Evolutionary conservation across 139 green algal species (phyloP).

Genomic region (Deuterostichococcus epilithicus): DNA sequence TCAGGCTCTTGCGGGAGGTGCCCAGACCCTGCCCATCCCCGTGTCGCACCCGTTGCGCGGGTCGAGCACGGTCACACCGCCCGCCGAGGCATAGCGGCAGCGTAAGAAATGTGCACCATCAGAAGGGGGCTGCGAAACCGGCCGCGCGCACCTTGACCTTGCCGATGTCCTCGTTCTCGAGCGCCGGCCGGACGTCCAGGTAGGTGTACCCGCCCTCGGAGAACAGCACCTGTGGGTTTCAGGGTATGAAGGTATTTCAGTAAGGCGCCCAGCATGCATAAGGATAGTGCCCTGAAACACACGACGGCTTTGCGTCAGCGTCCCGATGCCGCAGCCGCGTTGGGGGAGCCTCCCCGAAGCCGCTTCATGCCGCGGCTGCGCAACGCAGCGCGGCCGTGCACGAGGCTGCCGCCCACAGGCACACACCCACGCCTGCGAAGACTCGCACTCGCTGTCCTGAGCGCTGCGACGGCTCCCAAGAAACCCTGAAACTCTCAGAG

Average conservation of each 20-base stretch:
- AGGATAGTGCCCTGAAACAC: not conserved
- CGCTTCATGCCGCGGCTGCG: no score
- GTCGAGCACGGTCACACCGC: no score
- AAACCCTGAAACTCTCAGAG: not conserved
- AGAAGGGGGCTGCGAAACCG: no score
- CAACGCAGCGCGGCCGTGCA: no score
- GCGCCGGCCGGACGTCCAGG: conserved; percentile 67
- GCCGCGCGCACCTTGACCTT: conserved; percentile 45
- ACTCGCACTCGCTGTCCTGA: not conserved
- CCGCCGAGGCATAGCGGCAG: no score
- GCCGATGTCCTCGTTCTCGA: conserved; percentile 70
- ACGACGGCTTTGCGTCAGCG: not conserved
- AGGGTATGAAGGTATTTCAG: not conserved
- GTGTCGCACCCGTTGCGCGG: no score
- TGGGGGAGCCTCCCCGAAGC: no score
- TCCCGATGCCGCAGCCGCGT: no score
- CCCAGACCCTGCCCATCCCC: no score
- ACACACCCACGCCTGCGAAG: not conserved
- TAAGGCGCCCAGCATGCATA: not conserved
- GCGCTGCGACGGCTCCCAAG: not conserved
- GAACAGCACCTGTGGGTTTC: conserved; percentile 40
- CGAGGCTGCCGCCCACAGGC: no score
- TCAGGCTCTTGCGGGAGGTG: no score
- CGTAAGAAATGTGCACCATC: no score
- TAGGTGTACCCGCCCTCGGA: conserved; percentile 64